phyloP scores from a whole-genome alignment of 306 rosid genomes.

The Dryas octopetala region DNA sequence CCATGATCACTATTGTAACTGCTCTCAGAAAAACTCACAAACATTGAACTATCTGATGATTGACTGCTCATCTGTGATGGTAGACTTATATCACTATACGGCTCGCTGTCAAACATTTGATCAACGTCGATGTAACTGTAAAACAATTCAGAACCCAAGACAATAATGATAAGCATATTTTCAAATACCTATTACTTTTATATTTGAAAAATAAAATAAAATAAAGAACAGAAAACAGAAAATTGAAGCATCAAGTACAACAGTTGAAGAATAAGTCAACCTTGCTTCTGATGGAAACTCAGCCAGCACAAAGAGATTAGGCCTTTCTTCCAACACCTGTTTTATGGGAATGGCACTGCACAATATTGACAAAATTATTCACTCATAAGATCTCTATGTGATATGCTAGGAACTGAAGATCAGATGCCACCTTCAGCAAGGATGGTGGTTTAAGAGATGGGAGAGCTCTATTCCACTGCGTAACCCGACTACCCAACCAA shows the following conservation, averaged over 20 bases:
- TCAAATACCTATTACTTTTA: neutral
- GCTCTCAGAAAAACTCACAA: constrained; percentile 82
- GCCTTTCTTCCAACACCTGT: constrained; percentile 79
- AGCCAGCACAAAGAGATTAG: constrained; percentile 70
- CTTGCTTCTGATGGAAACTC: constrained; percentile 96
- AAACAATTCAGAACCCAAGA: constrained; percentile 34
- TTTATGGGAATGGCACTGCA: constrained; percentile 70
- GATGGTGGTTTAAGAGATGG: neutral
- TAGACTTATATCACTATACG: constrained; percentile 66
- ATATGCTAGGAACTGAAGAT: neutral
- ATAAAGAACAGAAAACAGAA: neutral
- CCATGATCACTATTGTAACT: constrained; percentile 93
- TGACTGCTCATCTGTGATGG: constrained; percentile 72
- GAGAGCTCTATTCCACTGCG: neutral
- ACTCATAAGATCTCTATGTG: neutral
- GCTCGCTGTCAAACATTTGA: constrained; percentile 59
- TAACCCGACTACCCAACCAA: neutral
- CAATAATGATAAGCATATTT: constrained; percentile 17
- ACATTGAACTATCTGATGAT: constrained; percentile 66
- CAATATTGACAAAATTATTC: constrained; percentile 26
- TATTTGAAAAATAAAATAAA: neutral
- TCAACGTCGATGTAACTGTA: constrained; percentile 76
- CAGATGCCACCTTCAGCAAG: neutral
- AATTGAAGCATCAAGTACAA: constrained; percentile 2
- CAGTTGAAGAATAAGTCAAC: constrained; percentile 44